Evolutionary conservation across 257 asterid genomes (phyloP).

Genomic region (Ballota nigra): DNA sequence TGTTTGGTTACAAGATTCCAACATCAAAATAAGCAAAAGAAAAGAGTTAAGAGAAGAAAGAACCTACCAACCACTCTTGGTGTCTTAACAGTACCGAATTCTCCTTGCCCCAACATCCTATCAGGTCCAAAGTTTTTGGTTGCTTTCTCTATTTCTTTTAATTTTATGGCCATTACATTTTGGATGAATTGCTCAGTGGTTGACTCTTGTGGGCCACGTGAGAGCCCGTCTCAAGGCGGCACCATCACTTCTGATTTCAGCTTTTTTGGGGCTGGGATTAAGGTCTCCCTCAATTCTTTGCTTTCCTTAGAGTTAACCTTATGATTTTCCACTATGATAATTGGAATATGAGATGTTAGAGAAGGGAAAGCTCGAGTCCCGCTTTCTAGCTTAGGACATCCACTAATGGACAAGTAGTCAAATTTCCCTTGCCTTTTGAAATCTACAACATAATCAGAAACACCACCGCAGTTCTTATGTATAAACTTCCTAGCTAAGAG

Average conservation of each 20-base stretch:
- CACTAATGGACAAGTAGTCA: constrained; percentile 14
- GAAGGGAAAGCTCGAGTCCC: background rate
- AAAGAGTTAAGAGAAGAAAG: background rate
- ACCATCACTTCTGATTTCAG: background rate
- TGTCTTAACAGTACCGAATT: background rate
- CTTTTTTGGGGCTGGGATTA: background rate
- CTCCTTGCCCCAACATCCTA: background rate
- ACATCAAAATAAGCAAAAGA: background rate
- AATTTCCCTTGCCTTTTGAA: background rate
- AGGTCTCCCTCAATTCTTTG: background rate
- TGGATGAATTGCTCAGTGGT: background rate
- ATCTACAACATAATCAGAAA: background rate
- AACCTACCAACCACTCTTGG: no score
- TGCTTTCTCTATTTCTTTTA: background rate
- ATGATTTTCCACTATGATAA: constrained; percentile 3
- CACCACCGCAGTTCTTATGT: background rate
- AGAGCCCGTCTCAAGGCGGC: background rate
- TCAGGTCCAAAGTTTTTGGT: constrained; percentile 2
- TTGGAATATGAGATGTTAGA: constrained; percentile 7
- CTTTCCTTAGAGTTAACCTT: background rate
- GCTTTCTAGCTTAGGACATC: background rate
- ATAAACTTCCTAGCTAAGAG: background rate
- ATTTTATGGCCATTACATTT: background rate
- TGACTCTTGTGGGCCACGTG: background rate
- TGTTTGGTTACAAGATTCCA: background rate